Base-by-base conservation (phyloP, 345 rosid species). In the Brassica cretica region DNA sequence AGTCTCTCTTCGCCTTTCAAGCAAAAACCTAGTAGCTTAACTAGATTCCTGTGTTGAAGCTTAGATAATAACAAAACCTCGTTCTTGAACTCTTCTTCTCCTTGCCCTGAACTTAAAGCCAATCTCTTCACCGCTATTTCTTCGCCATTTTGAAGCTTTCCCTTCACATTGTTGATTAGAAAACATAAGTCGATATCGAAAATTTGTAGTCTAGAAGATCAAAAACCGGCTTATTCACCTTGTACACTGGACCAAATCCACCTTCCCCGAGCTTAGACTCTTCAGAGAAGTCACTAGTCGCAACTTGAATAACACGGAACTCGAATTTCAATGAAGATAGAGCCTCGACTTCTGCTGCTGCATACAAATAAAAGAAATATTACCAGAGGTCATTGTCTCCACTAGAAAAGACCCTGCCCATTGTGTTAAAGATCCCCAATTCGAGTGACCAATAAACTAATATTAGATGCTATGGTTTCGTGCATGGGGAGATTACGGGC, bases 11-110 rank as follows among this genome's bases (percentile, higher is more conserved):
- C 73, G 35, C 71, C 68, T 53, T 84, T 56, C 51, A 84, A 71
- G 81, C 87, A 86, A 27, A 83, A 86, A 1, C 88, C 85, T 0
- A 86, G 56, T 37, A 86, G 84, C 58, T 78, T 59, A 24, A 59
- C 64, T 21, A 59, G 64, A 24, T 21, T 24, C n/a, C 64, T 59
- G 1, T 59, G 64, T 24, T 59, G 64, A 24, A 59, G 64, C 32
- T 59, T 59, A 59, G 32, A 59, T 59, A 21, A 59, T 1, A 59
- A 59, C 30, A 59, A 10, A 59, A 59, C 64, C 64, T 59, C 64
- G 64, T 24, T 59, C 64, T 59, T 59, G 32, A 59, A 59, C 11
- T 59, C 64, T 59, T 59, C 32, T 24, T 59, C 64, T 24, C 64
- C 64, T 21, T 59, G 30, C 14, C 30, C 32, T 59, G 64, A 59